Evolutionary conservation across 2,329 filamentous ascomycete genomes (phyloP), one percentile per base, ranked within the genome.

Genomic region (Paradendryphiella salina): DNA sequence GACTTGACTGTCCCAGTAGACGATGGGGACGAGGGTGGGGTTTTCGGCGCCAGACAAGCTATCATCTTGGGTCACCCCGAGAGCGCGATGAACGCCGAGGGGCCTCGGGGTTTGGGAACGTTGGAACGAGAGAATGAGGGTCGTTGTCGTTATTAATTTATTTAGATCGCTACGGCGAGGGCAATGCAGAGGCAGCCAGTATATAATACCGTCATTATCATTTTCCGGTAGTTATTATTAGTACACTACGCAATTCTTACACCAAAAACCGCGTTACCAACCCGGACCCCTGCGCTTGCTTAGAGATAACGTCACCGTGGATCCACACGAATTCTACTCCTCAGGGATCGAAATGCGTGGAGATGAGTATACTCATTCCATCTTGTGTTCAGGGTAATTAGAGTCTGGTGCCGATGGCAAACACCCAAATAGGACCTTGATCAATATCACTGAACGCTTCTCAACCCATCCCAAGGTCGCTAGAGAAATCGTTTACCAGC

Each of bases 1-100:
- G 61, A 65, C 44, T 13, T 64, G 17, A 66, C 63, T 14, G 54
- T 67, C 26, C 57, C 58, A 36, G 43, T 60, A 13, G 54, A 61
- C 23, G 60, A 60, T 32, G 40, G 33, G 21, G 47, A 57, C 8
- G 54, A 57, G 39, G 8, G 50, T 37, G 20, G 42, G 9, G 33
- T 31, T 28, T 43, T 41, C 13, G 61, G 59, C n/a, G 61, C 63
- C 3, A 55, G 62, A 20, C 61, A 66, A 21, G 63, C 63, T 11
- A 66, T 66, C 18, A 52, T 66, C 11, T 23, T 66, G 34, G 63
- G 63, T 0, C 52, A 59, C 40, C 60, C 61, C 5, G 63, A 57
- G 20, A 58, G 50, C 14, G 47, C 44, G n/a, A 47, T 59, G 36
- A 53, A 56, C 20, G 46, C 43, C 9, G 39, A 53, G n/a, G 57